A percentile compares a stretch with the other conserved stretches of the same genome.
These are phyloP conservation scores for Metschnikowia colocasiae DNA, from an alignment of 805 yeast genomes.

Conservation along the genomic window DNA sequence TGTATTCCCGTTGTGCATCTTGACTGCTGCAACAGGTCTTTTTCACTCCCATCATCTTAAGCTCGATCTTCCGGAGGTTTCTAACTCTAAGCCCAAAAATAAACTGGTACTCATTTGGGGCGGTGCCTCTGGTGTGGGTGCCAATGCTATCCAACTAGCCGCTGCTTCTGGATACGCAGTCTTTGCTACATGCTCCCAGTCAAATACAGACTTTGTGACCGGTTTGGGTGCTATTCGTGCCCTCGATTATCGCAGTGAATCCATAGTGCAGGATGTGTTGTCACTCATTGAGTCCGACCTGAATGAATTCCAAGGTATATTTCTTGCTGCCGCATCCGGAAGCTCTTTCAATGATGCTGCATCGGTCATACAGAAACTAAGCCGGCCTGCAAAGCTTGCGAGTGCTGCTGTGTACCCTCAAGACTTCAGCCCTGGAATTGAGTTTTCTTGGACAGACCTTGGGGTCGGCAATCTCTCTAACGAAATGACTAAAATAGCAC, in stretches of 20 bases:
- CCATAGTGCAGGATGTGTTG: constrained; percentile 6
- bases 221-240: constrained; percentile 8
- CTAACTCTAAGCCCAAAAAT: not conserved
- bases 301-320: constrained; percentile 9
- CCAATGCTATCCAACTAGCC: constrained; percentile 13
- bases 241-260: constrained; percentile 7
- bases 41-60: constrained; percentile 7
- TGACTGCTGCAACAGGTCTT: constrained; percentile 9
- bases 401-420: constrained; percentile 9
- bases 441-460: constrained; percentile 7
- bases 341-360: constrained; percentile 9
- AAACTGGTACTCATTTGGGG: constrained; percentile 13
- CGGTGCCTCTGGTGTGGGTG: constrained; percentile 13
- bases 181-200: constrained; percentile 9
- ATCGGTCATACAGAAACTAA: constrained; percentile 1
- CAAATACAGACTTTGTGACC: constrained; percentile 7
- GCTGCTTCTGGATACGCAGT: constrained; percentile 11
- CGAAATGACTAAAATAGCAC: constrained; percentile 1
- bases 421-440: constrained; percentile 6
- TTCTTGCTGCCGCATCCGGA: constrained; percentile 11
- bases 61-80: constrained; percentile 5
- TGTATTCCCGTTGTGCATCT: constrained; percentile 8
- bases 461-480: constrained; percentile 4
- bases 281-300: constrained; percentile 4
- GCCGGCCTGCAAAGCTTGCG: constrained; percentile 1